Base-by-base conservation (phyloP, 805 yeast species). In the Barnettozyma botsteinii region DNA sequence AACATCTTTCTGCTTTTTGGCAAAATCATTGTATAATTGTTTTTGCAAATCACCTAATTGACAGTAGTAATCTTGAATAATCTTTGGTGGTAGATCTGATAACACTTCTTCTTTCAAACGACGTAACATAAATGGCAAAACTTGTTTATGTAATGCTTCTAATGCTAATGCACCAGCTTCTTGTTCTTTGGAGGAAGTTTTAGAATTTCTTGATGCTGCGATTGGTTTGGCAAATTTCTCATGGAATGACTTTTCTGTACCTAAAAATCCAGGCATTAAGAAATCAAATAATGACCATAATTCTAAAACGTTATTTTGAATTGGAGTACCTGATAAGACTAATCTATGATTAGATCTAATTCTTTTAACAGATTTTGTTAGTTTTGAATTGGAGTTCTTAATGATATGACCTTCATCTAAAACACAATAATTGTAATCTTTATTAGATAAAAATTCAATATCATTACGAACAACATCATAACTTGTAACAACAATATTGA, bases 211-310 rank as follows among this genome's bases (percentile, higher is more conserved):
- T 30, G 95, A 83, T 2, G 95, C 91, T 4, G 97, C 91, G 59
- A 93, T 93, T 3, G 99, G 99, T 56, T 89, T 89, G n/a, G 97
- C 94, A 70, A 91, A 93, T 50, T 89, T 75, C 47, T 91, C 98
- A 55, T 88, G 93, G 67, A 93, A 93, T 36, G 82, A 74, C 61
- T 88, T 91, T 56, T 93, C 98, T 3, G 94, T 81, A 12, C 99
- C 99, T 48, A 93, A 68, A 56, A 93, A 93, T 0, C 99, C 99
- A 2, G 99, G 99, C 99, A 93, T 93, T 60, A 93, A 70, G 61
- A 88, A 93, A 61, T 93, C 98, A 68, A 93, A 93, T 55, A 93
- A 68, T 4, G 98, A 93, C 99, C 99, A 93, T 47, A 93, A 67
- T 61, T 93, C 99, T 31, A 93, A 70, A 3, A 93, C 98, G 56